Evolutionary conservation across 1,284 basidiomycete species (phyloP).

Genomic region (Tilletiopsis washingtonensis): DNA sequence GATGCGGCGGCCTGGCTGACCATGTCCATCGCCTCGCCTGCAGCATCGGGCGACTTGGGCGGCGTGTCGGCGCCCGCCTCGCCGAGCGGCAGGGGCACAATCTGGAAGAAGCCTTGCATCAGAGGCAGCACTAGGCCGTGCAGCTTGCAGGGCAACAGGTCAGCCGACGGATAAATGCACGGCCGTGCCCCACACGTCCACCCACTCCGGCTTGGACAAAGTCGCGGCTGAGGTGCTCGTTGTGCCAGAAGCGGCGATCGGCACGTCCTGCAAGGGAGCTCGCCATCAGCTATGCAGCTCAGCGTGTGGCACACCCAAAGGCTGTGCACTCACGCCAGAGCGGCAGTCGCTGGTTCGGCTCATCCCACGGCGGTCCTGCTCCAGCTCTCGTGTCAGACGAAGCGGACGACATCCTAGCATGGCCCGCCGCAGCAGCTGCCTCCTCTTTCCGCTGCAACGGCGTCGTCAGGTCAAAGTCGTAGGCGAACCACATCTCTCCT

Average conservation of each 20-base stretch:
- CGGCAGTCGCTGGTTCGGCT: slow-evolving; percentile 64
- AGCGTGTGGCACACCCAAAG: too few species aligned
- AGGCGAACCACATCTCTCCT: slow-evolving; percentile 47
- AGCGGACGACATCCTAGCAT: not conserved
- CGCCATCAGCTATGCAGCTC: too few species aligned
- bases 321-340: too few species aligned
- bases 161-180: too few species aligned
- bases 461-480: slow-evolving; percentile 53
- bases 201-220: slow-evolving; percentile 47
- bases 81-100: slow-evolving; percentile 17
- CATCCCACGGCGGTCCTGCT: slow-evolving; percentile 54
- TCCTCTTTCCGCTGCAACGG: slow-evolving; percentile 51
- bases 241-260: slow-evolving; percentile 81
- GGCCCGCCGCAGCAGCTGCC: slow-evolving; percentile 15
- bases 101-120: slow-evolving; percentile 80
- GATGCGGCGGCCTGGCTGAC: slow-evolving; percentile 5
- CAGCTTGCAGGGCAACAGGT: too few species aligned
- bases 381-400: too few species aligned
- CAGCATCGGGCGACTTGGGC: not conserved
- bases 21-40: slow-evolving; percentile 9
- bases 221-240: slow-evolving; percentile 69
- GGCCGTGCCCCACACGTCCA: too few species aligned
- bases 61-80: not conserved
- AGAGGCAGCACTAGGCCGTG: slow-evolving; percentile 75
- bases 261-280: too few species aligned